phyloP scores from a whole-genome alignment of 2,329 filamentous ascomycete genomes.

The Apiospora kogelbergensis region DNA sequence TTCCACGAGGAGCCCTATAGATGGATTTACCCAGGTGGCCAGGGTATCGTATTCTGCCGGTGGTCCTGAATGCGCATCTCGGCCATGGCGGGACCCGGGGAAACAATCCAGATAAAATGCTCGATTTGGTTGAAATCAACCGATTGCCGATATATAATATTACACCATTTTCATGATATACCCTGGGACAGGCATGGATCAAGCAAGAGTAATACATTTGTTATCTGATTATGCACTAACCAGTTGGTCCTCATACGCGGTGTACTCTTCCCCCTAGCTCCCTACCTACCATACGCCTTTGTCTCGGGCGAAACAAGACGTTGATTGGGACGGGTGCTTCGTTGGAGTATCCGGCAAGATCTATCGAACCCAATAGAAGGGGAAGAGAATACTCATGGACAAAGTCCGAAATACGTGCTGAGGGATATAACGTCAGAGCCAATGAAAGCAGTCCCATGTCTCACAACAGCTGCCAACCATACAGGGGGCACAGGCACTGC shows the following conservation, averaged over 20 bases:
- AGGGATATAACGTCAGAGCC: background rate
- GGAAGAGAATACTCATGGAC: background rate
- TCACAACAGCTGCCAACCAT: background rate
- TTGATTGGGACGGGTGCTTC: background rate
- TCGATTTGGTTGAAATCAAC: background rate
- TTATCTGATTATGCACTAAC: background rate
- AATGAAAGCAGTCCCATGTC: background rate
- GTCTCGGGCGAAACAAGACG: background rate
- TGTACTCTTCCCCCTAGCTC: no score
- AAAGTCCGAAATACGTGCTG: background rate
- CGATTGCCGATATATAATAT: background rate
- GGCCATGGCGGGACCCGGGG: background rate
- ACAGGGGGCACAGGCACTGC: no score
- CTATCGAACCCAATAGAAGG: background rate
- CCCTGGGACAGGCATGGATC: background rate
- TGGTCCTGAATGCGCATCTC: background rate
- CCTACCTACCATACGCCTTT: background rate
- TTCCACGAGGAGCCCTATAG: background rate
- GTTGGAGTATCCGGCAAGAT: background rate
- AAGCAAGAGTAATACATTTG: background rate
- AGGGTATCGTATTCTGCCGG: background rate
- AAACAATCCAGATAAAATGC: background rate
- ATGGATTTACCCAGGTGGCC: background rate
- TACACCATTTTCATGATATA: background rate
- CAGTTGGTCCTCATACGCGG: background rate